These are phyloP conservation scores for Acorus gramineus DNA, from an alignment of 106 monocot genomes.

Conservation along the genomic window DNA sequence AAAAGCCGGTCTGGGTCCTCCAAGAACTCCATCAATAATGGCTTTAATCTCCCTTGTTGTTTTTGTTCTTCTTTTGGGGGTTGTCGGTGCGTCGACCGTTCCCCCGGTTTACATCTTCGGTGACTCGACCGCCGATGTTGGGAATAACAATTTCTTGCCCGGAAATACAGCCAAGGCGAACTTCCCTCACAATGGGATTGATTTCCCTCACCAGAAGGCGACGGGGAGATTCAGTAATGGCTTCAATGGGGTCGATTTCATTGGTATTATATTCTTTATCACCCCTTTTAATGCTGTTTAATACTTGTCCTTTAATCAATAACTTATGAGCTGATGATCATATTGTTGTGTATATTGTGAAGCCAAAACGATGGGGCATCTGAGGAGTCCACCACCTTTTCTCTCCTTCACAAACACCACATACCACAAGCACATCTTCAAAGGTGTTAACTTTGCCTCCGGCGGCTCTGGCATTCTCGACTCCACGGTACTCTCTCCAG, in stretches of 20 bases:
- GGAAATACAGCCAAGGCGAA: background rate
- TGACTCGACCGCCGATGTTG: constrained; percentile 2
- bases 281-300: background rate
- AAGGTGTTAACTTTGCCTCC: constrained; percentile 22
- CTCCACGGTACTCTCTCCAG: constrained; percentile 9
- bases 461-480: constrained; percentile 28
- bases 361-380: constrained; percentile 15
- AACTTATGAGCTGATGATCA: background rate
- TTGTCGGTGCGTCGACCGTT: too few species aligned
- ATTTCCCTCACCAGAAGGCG: background rate
- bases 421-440: background rate
- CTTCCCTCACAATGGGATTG: constrained; percentile 2
- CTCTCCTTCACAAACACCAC: constrained; percentile 5
- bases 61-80: too few species aligned
- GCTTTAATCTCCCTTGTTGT: too few species aligned
- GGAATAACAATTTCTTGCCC: constrained; percentile 7
- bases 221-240: constrained; percentile 4
- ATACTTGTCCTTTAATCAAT: background rate
- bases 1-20: too few species aligned
- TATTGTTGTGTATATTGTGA: background rate
- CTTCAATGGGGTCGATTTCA: background rate
- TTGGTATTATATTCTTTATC: background rate
- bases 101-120: background rate
- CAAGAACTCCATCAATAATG: too few species aligned
- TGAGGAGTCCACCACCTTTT: constrained; percentile 17